phyloP scores from a whole-genome alignment of 306 rosid genomes.

The Coriaria nepalensis region DNA sequence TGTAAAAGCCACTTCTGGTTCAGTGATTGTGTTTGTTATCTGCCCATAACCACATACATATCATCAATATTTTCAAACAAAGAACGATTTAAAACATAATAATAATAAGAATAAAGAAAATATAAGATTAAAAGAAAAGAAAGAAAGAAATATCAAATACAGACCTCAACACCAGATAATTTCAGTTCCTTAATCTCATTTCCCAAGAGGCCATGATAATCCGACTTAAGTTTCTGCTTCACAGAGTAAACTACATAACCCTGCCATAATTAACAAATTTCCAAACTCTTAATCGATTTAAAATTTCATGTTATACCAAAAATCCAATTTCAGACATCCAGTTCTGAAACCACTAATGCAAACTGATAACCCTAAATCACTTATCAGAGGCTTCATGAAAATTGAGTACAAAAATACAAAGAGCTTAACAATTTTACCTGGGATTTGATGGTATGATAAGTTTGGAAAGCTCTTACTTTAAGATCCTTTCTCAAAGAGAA shows the following conservation, averaged over 20 bases:
- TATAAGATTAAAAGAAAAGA: not conserved
- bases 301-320: too few species aligned
- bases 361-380: too few species aligned
- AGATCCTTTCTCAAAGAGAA: constrained; percentile 53
- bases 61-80: not conserved
- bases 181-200: constrained; percentile 59
- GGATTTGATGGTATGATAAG: constrained; percentile 78
- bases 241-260: constrained; percentile 67
- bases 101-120: not conserved
- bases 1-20: constrained; percentile 86
- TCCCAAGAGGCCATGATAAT: constrained; percentile 46
- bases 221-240: constrained; percentile 67
- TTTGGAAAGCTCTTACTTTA: constrained; percentile 72
- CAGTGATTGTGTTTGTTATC: constrained; percentile 62
- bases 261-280: constrained; percentile 40
- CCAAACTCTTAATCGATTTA: too few species aligned
- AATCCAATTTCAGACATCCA: too few species aligned
- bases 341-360: too few species aligned
- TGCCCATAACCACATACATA: constrained; percentile 27
- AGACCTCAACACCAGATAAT: constrained; percentile 73
- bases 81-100: not conserved
- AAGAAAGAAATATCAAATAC: constrained; percentile 17
- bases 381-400: constrained; percentile 6
- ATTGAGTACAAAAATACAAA: constrained; percentile 1
- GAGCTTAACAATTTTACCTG: constrained; percentile 42